Conservation (phyloP, 1,284 basidiomycete species). For the Cryptococcus sp. region DNA sequence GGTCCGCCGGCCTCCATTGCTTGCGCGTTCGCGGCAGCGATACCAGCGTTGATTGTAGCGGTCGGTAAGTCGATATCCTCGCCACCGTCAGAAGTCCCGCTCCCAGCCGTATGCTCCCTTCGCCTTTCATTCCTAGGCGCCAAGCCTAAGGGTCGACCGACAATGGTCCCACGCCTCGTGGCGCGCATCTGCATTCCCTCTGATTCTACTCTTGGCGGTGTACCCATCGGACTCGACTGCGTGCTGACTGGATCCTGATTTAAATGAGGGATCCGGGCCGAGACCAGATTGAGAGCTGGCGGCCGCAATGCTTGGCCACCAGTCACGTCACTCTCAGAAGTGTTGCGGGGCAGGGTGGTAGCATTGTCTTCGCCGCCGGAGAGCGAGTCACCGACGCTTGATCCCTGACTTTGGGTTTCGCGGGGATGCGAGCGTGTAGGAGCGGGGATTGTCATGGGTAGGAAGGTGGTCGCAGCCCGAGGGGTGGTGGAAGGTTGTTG, state of each 20-base stretch:
- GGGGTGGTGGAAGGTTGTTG: constrained; percentile 42
- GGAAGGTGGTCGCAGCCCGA: constrained; percentile 35
- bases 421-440: constrained; percentile 19
- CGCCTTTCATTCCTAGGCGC: constrained; percentile 31
- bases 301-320: constrained; percentile 18
- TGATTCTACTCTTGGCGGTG: constrained; percentile 28
- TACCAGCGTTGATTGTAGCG: constrained; percentile 40
- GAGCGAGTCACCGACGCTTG: constrained; percentile 33
- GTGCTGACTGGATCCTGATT: constrained; percentile 40
- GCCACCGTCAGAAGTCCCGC: constrained; percentile 44
- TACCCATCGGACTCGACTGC: constrained; percentile 50
- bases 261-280: constrained; percentile 36
- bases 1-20: constrained; percentile 35
- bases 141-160: constrained; percentile 40
- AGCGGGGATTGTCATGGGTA: constrained; percentile 40
- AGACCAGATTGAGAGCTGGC: constrained; percentile 28
- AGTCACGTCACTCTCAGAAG: constrained; percentile 41
- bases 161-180: constrained; percentile 42
- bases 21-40: constrained; percentile 41
- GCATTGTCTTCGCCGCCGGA: constrained; percentile 33
- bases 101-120: constrained; percentile 28
- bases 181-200: constrained; percentile 15
- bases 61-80: constrained; percentile 43
- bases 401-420: constrained; percentile 31
- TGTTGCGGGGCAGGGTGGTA: constrained; percentile 35